A percentile compares a stretch with the other conserved stretches of the same genome.
phyloP scores from a whole-genome alignment of 2,329 filamentous ascomycete genomes.

The Alternaria postmessia region DNA sequence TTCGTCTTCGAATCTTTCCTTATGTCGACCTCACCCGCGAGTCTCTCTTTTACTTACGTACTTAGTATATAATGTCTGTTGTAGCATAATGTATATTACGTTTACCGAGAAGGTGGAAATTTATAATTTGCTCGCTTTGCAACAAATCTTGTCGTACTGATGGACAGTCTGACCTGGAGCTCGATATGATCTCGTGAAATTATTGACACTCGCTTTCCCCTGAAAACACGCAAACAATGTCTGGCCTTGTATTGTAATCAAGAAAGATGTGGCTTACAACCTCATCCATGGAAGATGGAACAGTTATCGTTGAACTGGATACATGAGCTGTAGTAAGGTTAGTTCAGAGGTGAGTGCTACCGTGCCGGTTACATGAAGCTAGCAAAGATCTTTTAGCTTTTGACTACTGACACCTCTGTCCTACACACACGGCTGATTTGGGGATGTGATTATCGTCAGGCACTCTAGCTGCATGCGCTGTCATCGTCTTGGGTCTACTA shows the following conservation, averaged over 20 bases:
- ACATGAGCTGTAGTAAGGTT: neutral
- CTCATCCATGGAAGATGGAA: neutral
- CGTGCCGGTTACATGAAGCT: neutral
- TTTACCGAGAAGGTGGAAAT: neutral
- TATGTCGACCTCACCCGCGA: neutral
- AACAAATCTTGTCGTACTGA: neutral
- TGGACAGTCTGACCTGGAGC: neutral
- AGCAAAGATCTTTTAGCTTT: neutral
- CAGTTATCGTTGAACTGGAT: neutral
- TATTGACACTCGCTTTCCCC: neutral
- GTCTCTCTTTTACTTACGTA: neutral
- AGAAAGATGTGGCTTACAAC: neutral
- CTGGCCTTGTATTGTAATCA: neutral
- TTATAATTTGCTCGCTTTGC: neutral
- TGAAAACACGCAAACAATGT: neutral
- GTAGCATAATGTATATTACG: neutral
- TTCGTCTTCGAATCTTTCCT: neutral
- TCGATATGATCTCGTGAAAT: neutral
- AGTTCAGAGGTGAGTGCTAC: neutral
- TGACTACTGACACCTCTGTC: neutral
- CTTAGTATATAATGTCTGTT: constrained; percentile 1
- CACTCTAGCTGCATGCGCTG: neutral
- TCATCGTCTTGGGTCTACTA: neutral
- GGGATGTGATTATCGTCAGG: neutral
- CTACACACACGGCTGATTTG: neutral